Evolutionary conservation across 306 rosid species (phyloP).

Genomic region (Dicorynia guianensis): DNA sequence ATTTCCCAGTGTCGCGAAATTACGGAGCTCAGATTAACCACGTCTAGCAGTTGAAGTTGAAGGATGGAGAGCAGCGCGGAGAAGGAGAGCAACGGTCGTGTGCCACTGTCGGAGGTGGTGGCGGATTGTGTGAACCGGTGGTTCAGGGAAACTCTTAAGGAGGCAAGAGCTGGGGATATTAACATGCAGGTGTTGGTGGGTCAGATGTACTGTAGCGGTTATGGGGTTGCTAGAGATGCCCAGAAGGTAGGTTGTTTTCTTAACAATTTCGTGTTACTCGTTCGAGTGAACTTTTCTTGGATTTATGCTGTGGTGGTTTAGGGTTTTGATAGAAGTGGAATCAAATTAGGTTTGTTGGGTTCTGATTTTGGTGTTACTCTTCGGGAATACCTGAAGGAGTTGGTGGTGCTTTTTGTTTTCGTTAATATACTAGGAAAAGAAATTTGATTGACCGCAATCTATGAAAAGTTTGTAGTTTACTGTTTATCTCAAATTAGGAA

Average conservation of each 20-base stretch:
- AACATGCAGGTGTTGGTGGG: constrained; percentile 95
- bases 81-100: constrained; percentile 47
- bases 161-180: constrained; percentile 85
- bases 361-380: constrained; percentile 29
- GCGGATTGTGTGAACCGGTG: constrained; percentile 90
- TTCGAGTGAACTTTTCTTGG: neutral
- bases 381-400: constrained; percentile 6
- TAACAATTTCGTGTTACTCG: neutral
- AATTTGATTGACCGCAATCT: neutral
- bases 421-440: neutral
- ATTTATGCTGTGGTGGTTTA: constrained; percentile 5
- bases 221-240: constrained; percentile 86
- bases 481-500: neutral
- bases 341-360: constrained; percentile 27
- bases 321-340: no score
- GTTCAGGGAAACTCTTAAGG: constrained; percentile 87
- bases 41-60: constrained; percentile 32
- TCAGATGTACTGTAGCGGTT: constrained; percentile 92
- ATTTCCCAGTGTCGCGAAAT: neutral
- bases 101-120: constrained; percentile 82
- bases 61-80: constrained; percentile 70
- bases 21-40: constrained; percentile 24
- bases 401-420: neutral
- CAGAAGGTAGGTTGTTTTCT: constrained; percentile 63
- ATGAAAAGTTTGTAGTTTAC: neutral